These are phyloP conservation scores for Phellopilus nigrolimitatus DNA, from an alignment of 1,284 basidiomycete species.

Conservation along the genomic window DNA sequence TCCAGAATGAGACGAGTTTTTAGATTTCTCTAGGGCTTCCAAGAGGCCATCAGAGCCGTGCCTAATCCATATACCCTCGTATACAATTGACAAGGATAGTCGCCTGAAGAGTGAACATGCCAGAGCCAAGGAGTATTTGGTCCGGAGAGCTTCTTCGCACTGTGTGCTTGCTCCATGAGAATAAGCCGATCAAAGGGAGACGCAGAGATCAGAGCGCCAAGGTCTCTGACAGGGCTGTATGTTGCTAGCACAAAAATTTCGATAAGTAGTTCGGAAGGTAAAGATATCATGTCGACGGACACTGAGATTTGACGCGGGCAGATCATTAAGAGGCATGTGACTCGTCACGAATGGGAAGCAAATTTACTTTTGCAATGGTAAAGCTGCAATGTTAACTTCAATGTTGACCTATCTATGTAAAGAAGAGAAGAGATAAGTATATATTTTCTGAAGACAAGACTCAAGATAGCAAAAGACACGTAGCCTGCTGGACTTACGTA, in stretches of 20 bases:
- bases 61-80: constrained; percentile 17
- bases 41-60: constrained; percentile 10
- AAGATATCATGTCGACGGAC: no score
- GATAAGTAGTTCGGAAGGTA: constrained; percentile 4
- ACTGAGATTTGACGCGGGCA: no score
- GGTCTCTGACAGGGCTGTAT: constrained; percentile 2
- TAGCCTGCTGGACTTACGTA: no score
- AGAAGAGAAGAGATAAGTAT: no score
- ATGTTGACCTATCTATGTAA: no score
- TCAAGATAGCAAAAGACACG: no score
- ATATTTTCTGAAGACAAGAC: no score
- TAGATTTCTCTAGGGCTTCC: constrained; percentile 1
- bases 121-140: constrained; percentile 5
- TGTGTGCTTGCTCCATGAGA: neutral
- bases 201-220: neutral
- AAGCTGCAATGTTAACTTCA: no score
- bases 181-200: constrained; percentile 8
- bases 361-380: no score
- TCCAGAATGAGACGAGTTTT: neutral
- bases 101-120: constrained; percentile 3
- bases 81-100: constrained; percentile 4
- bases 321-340: no score
- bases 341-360: no score
- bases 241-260: constrained; percentile 10
- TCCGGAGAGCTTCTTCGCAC: constrained; percentile 1